Conservation (phyloP, 2,329 filamentous ascomycete genomes). For the Didymellaceae sp. region DNA sequence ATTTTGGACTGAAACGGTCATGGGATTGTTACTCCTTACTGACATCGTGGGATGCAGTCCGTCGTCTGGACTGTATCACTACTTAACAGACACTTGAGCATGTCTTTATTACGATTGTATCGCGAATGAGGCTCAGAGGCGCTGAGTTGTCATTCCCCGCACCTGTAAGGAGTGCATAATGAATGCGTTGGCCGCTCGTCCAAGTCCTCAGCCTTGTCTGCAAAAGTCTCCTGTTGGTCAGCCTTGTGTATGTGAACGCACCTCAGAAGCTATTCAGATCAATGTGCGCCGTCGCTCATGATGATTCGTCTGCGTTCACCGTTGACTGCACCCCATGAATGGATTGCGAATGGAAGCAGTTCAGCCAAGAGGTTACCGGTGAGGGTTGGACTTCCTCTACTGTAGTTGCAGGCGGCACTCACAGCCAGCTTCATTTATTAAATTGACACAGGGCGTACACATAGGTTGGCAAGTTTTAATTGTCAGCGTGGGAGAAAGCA, state of each 20-base stretch:
- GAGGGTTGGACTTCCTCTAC: background rate
- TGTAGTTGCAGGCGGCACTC: too few relatives aligned
- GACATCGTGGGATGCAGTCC: background rate
- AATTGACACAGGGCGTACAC: background rate
- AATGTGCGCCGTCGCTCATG: background rate
- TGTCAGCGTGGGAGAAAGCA: too few relatives aligned
- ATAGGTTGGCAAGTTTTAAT: too few relatives aligned
- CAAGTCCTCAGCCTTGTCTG: conserved; percentile 31
- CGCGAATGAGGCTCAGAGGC: conserved; percentile 28
- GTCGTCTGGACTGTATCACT: background rate
- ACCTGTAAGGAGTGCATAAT: conserved; percentile 26
- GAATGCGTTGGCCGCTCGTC: conserved; percentile 32
- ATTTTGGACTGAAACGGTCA: background rate
- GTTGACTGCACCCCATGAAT: background rate
- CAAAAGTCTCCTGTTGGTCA: conserved; percentile 28
- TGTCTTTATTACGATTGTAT: background rate
- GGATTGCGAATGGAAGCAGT: background rate
- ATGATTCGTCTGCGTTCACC: background rate
- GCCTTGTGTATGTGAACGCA: conserved; percentile 21
- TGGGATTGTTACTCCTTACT: background rate
- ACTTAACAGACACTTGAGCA: background rate
- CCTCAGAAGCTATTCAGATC: background rate
- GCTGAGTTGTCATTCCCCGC: conserved; percentile 26
- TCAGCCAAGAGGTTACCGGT: background rate
- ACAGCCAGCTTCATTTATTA: too few relatives aligned